phyloP scores from a whole-genome alignment of 257 asterid species.

The Penstemon eatonii region DNA sequence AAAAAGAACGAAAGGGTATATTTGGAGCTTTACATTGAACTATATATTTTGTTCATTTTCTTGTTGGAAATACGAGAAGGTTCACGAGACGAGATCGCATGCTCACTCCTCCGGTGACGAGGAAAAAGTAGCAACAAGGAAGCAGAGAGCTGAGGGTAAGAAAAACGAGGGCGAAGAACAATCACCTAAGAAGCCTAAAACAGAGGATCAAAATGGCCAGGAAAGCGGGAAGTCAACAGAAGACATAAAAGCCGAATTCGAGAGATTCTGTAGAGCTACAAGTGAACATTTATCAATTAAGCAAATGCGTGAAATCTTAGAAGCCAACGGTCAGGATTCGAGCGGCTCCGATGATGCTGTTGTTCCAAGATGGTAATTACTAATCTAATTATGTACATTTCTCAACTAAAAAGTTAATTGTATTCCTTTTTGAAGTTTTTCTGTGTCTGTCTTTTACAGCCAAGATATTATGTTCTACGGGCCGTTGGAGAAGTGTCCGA shows the following conservation, averaged over 20 bases:
- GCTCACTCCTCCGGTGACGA: constrained; percentile 49
- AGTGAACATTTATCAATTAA: constrained; percentile 64
- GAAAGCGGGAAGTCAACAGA: constrained; percentile 38
- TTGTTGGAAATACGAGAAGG: constrained; percentile 33
- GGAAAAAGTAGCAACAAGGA: constrained; percentile 61
- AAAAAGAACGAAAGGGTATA: not conserved
- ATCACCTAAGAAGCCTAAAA: constrained; percentile 61
- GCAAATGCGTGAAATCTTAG: constrained; percentile 78
- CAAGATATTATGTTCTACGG: constrained; percentile 81
- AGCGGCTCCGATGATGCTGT: constrained; percentile 65
- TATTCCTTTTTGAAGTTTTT: not conserved
- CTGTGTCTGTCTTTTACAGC: constrained; percentile 37
- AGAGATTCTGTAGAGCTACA: constrained; percentile 55
- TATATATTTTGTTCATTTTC: not conserved
- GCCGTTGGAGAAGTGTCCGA: constrained; percentile 53
- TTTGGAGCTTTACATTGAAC: not conserved
- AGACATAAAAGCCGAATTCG: constrained; percentile 53
- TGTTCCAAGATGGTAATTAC: constrained; percentile 74
- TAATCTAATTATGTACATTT: too few relatives aligned
- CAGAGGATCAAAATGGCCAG: constrained; percentile 29
- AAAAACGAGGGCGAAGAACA: constrained; percentile 35
- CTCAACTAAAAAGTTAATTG: too few relatives aligned
- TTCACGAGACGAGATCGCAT: constrained; percentile 59
- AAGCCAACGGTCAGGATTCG: constrained; percentile 60
- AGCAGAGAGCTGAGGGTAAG: constrained; percentile 69